Conservation (phyloP, 306 rosid genomes). For the Cicer cuneatum region DNA sequence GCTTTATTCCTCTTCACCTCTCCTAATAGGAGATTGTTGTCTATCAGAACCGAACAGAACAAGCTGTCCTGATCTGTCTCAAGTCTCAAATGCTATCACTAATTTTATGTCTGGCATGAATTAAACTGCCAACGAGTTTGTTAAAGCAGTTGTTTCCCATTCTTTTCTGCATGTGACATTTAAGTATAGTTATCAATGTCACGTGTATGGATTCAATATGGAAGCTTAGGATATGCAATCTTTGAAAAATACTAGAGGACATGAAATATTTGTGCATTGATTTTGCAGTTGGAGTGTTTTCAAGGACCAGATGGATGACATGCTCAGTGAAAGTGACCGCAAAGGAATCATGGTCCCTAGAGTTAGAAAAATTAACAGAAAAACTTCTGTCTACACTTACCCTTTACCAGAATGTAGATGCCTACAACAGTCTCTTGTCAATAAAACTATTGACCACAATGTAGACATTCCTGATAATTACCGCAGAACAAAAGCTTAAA, state of each 20-base stretch:
- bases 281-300: conserved; percentile 84
- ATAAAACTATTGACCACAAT: conserved; percentile 44
- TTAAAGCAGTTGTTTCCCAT: conserved; percentile 4
- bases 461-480: conserved; percentile 41
- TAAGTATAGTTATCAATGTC: neutral
- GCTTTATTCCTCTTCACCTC: no score
- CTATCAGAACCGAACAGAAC: neutral
- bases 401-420: conserved; percentile 98
- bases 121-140: conserved; percentile 7
- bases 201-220: conserved; percentile 13
- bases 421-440: conserved; percentile 60
- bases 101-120: conserved; percentile 26
- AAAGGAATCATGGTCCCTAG: conserved; percentile 91
- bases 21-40: no score
- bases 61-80: neutral
- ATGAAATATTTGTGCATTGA: conserved; percentile 35
- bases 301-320: conserved; percentile 81
- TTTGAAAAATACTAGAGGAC: conserved; percentile 35
- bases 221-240: conserved; percentile 31
- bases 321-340: conserved; percentile 89
- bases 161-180: conserved; percentile 32
- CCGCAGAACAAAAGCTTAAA: conserved; percentile 41
- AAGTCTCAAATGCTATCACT: neutral
- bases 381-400: conserved; percentile 87
- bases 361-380: conserved; percentile 82